Evolutionary conservation across 495 filamentous ascomycete genomes (phyloP).

Genomic region (Usnea hakonensis): DNA sequence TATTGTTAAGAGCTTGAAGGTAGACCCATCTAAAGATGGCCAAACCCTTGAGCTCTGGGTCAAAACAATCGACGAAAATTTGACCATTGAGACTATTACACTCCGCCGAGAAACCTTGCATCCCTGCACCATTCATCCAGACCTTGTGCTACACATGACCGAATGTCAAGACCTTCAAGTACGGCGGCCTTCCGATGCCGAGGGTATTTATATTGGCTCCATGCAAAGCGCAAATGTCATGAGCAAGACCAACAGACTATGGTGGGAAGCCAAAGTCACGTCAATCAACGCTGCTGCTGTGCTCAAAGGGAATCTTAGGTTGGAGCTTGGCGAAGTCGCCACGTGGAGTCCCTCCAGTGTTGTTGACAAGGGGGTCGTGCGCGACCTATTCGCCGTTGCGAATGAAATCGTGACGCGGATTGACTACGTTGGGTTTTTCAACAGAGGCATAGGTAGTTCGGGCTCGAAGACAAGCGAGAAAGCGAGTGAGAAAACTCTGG

Average conservation of each 20-base stretch:
- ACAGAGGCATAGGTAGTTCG: conserved; percentile 17
- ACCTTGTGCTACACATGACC: conserved; percentile 33
- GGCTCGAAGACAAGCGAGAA: conserved; percentile 3
- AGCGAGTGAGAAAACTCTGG: neutral
- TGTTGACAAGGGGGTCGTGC: conserved; percentile 27
- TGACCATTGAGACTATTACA: conserved; percentile 16
- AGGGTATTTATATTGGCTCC: conserved; percentile 23
- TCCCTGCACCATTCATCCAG: conserved; percentile 13
- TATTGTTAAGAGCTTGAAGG: conserved; percentile 5
- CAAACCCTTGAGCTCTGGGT: conserved; percentile 1
- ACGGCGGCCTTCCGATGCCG: conserved; percentile 14
- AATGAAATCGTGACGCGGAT: conserved; percentile 32
- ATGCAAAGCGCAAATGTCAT: conserved; percentile 25
- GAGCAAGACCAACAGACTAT: conserved; percentile 31
- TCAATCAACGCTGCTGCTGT: conserved; percentile 28
- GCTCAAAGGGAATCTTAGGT: conserved; percentile 25
- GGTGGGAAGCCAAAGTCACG: conserved; percentile 39
- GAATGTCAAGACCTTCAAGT: conserved; percentile 37
- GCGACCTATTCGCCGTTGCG: conserved; percentile 28
- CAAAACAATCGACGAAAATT: conserved; percentile 12
- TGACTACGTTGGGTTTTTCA: conserved; percentile 33
- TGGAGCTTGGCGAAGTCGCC: conserved; percentile 32
- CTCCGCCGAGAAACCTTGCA: conserved; percentile 16
- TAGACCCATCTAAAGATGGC: neutral
- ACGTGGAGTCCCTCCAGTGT: conserved; percentile 24